phyloP scores from a whole-genome alignment of 75 land plant species.

The Picea sitchensis region DNA sequence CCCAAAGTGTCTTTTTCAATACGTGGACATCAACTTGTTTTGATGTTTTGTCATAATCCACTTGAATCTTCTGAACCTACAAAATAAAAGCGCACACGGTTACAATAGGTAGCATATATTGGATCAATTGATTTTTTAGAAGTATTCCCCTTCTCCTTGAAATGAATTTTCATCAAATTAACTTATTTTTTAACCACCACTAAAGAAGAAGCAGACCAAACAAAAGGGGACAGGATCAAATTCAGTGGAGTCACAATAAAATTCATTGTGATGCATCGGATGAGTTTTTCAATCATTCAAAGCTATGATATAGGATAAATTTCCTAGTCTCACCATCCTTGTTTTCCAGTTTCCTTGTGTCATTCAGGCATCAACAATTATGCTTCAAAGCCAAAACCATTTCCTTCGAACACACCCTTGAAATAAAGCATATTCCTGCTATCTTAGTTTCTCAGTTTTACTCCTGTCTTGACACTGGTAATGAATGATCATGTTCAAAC shows the following conservation, averaged over 20 bases:
- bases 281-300: not conserved
- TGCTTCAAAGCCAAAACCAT: not conserved
- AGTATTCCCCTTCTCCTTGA: not conserved
- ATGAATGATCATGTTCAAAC: too few species aligned
- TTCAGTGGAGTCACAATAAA: not conserved
- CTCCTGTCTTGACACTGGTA: not conserved
- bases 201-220: not conserved
- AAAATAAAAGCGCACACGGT: conserved; percentile 4
- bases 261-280: not conserved
- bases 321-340: not conserved
- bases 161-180: not conserved
- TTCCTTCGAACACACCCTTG: not conserved
- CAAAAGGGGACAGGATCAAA: not conserved
- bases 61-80: conserved; percentile 82
- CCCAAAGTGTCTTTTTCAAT: conserved; percentile 78
- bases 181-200: not conserved
- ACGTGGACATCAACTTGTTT: conserved; percentile 94
- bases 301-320: not conserved
- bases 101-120: not conserved
- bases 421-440: not conserved
- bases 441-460: not conserved
- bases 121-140: not conserved
- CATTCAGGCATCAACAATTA: not conserved
- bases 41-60: conserved; percentile 85
- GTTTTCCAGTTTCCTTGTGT: not conserved